A percentile compares a stretch with the other conserved stretches of the same genome.
phyloP scores from a whole-genome alignment of 2,329 filamentous ascomycete genomes.

The Ceratocystiopsis minuta region DNA sequence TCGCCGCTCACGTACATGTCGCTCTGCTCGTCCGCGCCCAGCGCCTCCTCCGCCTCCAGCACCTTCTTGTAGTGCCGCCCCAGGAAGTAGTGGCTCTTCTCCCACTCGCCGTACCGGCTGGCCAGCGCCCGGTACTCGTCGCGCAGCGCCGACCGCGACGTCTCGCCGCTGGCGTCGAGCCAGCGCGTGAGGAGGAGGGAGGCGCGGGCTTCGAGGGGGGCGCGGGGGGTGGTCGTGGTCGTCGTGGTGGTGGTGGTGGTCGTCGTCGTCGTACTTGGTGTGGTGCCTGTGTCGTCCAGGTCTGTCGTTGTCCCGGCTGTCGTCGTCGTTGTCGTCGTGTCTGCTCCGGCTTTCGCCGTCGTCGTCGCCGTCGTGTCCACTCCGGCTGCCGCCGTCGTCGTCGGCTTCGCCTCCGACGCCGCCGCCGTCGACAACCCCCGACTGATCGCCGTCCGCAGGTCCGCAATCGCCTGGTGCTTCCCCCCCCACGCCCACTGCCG shows the following conservation, averaged over 20 bases:
- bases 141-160: constrained; percentile 61
- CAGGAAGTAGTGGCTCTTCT: constrained; percentile 94
- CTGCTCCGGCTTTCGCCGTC: too few relatives aligned
- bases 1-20: constrained; percentile 66
- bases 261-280: too few relatives aligned
- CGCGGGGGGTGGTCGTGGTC: not conserved
- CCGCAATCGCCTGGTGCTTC: constrained; percentile 86
- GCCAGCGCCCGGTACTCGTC: constrained; percentile 70
- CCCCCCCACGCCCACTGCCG: constrained; percentile 87
- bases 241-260: too few relatives aligned
- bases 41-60: constrained; percentile 67
- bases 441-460: constrained; percentile 63
- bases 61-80: constrained; percentile 96
- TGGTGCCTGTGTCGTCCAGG: too few relatives aligned
- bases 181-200: constrained; percentile 87
- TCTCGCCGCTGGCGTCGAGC: constrained; percentile 90
- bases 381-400: not conserved
- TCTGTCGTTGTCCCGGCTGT: too few relatives aligned
- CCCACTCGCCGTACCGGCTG: constrained; percentile 57
- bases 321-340: too few relatives aligned
- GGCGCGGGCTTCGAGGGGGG: constrained; percentile 48
- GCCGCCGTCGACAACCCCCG: not conserved
- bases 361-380: not conserved
- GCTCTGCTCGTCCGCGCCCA: constrained; percentile 59
- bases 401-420: too few relatives aligned